A percentile compares a stretch with the other conserved stretches of the same genome.
phyloP scores from a whole-genome alignment of 495 filamentous ascomycete species.

The Talaromyces stipitatus region DNA sequence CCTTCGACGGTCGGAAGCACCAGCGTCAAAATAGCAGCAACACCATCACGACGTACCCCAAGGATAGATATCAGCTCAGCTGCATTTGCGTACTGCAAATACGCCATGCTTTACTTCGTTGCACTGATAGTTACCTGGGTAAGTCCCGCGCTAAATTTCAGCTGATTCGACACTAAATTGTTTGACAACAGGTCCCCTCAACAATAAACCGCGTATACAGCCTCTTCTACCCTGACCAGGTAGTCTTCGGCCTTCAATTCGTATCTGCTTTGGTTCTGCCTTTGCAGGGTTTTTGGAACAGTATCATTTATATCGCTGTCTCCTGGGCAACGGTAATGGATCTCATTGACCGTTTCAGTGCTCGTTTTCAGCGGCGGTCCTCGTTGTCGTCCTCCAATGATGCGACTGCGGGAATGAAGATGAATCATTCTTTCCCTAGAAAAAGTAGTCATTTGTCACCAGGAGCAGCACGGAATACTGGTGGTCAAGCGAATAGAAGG shows the following conservation, averaged over 20 bases:
- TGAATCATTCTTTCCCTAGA: neutral
- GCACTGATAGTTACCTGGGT: slow-evolving; percentile 79
- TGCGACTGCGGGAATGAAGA: neutral
- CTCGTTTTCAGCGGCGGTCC: neutral
- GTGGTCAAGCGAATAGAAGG: neutral
- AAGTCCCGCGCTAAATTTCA: slow-evolving; percentile 4
- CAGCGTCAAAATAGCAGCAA: neutral
- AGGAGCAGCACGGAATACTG: no score
- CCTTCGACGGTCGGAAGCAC: neutral
- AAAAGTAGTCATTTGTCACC: neutral
- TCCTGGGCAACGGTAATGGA: slow-evolving; percentile 31
- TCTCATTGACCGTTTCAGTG: slow-evolving; percentile 10
- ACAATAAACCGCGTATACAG: slow-evolving; percentile 71
- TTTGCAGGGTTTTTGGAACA: slow-evolving; percentile 84
- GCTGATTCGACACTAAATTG: neutral
- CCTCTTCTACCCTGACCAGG: slow-evolving; percentile 44
- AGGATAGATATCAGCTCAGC: slow-evolving; percentile 24
- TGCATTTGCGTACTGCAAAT: slow-evolving; percentile 75
- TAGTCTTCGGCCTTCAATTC: slow-evolving; percentile 56
- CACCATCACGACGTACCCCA: slow-evolving; percentile 5
- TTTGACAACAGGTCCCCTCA: slow-evolving; percentile 52
- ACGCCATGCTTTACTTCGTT: slow-evolving; percentile 78
- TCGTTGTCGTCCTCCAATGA: neutral
- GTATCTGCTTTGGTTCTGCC: slow-evolving; percentile 70
- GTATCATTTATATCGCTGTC: slow-evolving; percentile 68